Conservation (phyloP, 495 filamentous ascomycete genomes). For the Neurospora sp. region DNA sequence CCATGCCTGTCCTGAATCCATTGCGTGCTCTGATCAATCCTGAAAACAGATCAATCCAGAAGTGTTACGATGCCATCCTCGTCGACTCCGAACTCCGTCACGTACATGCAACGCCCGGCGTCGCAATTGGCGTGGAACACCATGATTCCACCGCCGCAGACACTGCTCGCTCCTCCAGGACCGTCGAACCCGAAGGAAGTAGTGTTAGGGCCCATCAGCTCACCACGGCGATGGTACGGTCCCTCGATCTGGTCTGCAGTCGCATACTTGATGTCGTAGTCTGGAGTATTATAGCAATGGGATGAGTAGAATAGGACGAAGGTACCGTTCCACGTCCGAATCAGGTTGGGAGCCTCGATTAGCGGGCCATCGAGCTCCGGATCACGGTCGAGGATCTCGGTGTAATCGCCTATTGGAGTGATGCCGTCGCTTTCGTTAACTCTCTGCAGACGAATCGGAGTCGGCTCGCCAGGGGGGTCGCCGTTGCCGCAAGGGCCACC, state of each 20-base stretch:
- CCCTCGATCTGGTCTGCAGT: conserved; percentile 35
- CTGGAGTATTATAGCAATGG: conserved; percentile 40
- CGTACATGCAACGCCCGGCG: conserved; percentile 23
- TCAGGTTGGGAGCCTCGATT: conserved; percentile 50
- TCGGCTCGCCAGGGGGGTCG: conserved; percentile 35
- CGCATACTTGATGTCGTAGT: conserved; percentile 48
- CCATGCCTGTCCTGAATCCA: no score
- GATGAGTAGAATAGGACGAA: conserved; percentile 54
- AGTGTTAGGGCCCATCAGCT: conserved; percentile 23
- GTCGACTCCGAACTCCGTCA: conserved; percentile 2
- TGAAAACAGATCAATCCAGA: neutral
- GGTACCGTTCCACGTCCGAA: conserved; percentile 33
- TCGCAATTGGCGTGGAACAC: conserved; percentile 42
- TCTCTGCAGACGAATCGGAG: conserved; percentile 50
- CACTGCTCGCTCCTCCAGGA: conserved; percentile 28
- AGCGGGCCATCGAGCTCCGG: conserved; percentile 44
- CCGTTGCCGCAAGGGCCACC: conserved; percentile 48
- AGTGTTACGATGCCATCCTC: neutral
- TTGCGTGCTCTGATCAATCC: no score
- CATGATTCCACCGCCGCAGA: conserved; percentile 24
- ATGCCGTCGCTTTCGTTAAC: conserved; percentile 38
- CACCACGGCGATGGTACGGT: conserved; percentile 30
- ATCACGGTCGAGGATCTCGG: conserved; percentile 44
- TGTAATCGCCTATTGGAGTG: conserved; percentile 39
- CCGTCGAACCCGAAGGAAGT: conserved; percentile 29